Evolutionary conservation across 768 basidiomycete species (phyloP).

Genomic region (Termitomyces sp.): DNA sequence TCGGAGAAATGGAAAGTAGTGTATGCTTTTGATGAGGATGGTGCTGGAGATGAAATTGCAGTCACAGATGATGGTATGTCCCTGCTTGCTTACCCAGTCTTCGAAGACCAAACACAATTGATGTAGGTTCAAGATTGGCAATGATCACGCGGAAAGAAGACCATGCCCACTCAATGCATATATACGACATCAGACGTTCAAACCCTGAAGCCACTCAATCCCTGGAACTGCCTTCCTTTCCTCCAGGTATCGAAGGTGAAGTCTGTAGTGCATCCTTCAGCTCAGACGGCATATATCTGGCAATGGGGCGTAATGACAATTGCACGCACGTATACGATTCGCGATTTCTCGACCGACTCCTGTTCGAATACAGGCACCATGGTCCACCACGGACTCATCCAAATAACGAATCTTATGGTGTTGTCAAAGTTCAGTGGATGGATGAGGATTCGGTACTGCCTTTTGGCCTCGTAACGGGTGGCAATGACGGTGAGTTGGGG

Average conservation of each 20-base stretch:
- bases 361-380: constrained; percentile 48
- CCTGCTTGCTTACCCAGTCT: not conserved
- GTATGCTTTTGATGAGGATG: constrained; percentile 39
- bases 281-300: constrained; percentile 58
- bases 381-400: constrained; percentile 29
- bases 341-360: constrained; percentile 43
- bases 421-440: constrained; percentile 53
- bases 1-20: constrained; percentile 16
- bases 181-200: constrained; percentile 49
- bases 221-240: constrained; percentile 34
- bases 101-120: not conserved
- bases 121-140: constrained; percentile 28
- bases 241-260: constrained; percentile 30
- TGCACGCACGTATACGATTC: constrained; percentile 58
- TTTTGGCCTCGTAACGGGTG: constrained; percentile 56
- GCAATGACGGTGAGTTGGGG: constrained; percentile 52
- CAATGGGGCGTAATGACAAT: constrained; percentile 60
- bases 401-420: constrained; percentile 37
- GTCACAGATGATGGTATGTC: constrained; percentile 43
- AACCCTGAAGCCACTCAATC: constrained; percentile 21
- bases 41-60: constrained; percentile 52
- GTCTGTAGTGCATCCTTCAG: constrained; percentile 52
- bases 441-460: constrained; percentile 30
- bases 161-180: constrained; percentile 33
- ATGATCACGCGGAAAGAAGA: constrained; percentile 28